Evolutionary conservation across 176 grass and related monocot genomes (phyloP), one percentile per base, ranked within the genome.

Genomic region (Pharus latifolius): DNA sequence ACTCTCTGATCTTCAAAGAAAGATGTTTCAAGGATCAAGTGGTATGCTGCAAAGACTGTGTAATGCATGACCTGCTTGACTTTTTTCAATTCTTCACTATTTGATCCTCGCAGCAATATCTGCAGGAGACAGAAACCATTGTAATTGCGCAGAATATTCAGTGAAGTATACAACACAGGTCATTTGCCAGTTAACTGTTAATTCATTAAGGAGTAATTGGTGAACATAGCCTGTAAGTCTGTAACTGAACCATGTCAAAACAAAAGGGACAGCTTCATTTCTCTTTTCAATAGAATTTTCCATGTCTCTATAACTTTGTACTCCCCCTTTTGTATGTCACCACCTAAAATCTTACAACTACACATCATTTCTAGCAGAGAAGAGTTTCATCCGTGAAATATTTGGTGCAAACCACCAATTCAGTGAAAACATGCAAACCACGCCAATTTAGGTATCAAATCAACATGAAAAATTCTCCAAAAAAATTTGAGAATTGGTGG

Each of bases 1-100:
- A 87, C 60, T 50, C 87, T 84, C 76, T 90, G 86, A 80, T 96
- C 87, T 82, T 84, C 84, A 63, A 96, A 91, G 66, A 96, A 96
- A 50, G 87, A 90, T 12, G 91, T 87, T 82, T 96, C 91, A 69
- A 87, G 84, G 28, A 96, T 91, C 84, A 96, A 85, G 28, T 96
- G 80, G 54, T 96, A 96, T 28, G 91, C 87, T 77, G 84, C 87
- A 76, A 90, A 90, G 60, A 96, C 78, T 35, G 91, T 87, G 54
- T 88, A 91, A 27, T 96, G 84, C 69, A 96, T 78, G 25, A 96
- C 78, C 62, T 67, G 83, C 74, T 96, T 96, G 79, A 96, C 38
- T 80, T 91, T 96, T 58, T 96, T 96, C 75, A 96, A 40, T 72
- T 88, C 84, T 82, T 91, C 68, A 27, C 69, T 91, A 27, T 65